phyloP scores from a whole-genome alignment of 441 rosid genomes.

The Gossypium aridum region DNA sequence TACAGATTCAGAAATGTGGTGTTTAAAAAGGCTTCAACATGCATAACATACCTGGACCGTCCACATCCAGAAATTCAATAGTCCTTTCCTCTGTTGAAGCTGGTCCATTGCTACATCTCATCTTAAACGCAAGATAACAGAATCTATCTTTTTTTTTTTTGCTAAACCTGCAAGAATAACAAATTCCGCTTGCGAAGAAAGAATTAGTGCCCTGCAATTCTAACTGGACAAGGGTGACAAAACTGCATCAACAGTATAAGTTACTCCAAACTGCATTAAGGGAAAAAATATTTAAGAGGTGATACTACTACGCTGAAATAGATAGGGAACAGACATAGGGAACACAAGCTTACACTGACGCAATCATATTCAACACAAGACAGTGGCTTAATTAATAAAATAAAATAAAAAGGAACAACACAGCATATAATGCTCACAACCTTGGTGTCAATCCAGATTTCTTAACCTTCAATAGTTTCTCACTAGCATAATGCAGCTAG shows the following conservation, averaged over 20 bases:
- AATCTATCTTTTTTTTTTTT: background rate
- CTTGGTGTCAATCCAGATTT: background rate
- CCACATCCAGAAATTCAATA: background rate
- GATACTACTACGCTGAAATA: background rate
- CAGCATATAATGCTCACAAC: background rate
- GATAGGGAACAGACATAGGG: too few relatives aligned
- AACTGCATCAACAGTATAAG: background rate
- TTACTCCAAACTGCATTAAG: background rate
- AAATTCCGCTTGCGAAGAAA: background rate
- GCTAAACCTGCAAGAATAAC: background rate
- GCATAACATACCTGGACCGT: constrained; percentile 5
- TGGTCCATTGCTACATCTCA: background rate
- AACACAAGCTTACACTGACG: too few relatives aligned
- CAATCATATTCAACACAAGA: too few relatives aligned
- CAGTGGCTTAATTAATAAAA: background rate
- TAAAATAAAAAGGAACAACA: background rate
- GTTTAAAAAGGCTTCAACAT: background rate
- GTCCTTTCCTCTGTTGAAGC: background rate
- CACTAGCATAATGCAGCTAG: background rate
- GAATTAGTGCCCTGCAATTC: background rate
- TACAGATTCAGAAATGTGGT: background rate
- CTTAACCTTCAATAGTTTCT: background rate
- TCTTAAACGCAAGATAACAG: background rate
- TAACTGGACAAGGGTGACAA: background rate
- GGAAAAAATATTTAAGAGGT: too few relatives aligned